Evolutionary conservation across 2,329 filamentous ascomycete genomes (phyloP), one percentile per base, ranked within the genome.

Genomic region (Claviceps maximensis): DNA sequence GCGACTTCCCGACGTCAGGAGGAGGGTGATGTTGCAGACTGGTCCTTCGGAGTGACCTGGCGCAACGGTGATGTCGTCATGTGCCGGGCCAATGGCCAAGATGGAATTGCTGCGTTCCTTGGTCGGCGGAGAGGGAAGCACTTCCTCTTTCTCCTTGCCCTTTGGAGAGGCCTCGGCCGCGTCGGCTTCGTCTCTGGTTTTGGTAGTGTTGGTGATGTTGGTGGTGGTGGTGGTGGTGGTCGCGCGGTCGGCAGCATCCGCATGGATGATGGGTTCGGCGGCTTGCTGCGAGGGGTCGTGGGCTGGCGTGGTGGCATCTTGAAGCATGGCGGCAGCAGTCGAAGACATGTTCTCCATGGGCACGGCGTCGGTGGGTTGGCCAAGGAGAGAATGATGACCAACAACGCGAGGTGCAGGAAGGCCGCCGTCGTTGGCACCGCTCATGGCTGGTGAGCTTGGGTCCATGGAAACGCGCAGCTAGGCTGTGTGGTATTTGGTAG

Each of bases 1-100:
- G 57, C 89, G 78, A 40, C 86, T 85, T 45, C 90, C 90, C 1
- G 74, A 89, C 0, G 84, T 87, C 53, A 95, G 77, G 40, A 96
- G 78, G 40, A 97, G 75, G 51, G 88, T 94, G 59, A 97, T 94
- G 57, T 79, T 78, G 64, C 87, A 82, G 7, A 77, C 72, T 8
- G 72, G 70, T 0, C 63, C 63, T 45, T 69, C 67, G 3, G 63
- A 56, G 29, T 56, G 56, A 15, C 60, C 61, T 13, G 61, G 57
- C 27, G 66, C 61, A 40, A 65, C 62, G 47, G 65, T 66, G 38
- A 74, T 67, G 41, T 74, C 68, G 47, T 74, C 67, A 15, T 74
- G 65, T 2, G 70, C 69, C 29, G 65, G 67, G 36, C 72, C 73
- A 57, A 75, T 73, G 46, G 72, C 72, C 53, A 74, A 65, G 56